Base-by-base conservation (phyloP, 208 protist genomes). In the Trypanosoma grayi region DNA sequence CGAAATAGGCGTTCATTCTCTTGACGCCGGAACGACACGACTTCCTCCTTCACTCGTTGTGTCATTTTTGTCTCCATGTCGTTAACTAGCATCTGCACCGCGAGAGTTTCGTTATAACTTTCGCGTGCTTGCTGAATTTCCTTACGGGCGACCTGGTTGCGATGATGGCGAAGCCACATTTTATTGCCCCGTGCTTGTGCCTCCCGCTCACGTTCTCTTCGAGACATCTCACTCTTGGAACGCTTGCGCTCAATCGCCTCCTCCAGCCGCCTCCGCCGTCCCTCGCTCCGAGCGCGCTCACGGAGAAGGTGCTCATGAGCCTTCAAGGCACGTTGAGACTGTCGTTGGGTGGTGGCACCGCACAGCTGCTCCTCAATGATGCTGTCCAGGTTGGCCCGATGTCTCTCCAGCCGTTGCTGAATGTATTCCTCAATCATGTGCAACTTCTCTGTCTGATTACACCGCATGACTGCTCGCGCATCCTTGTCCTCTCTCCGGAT, bases 21-120 rank as follows among this genome's bases (percentile, higher is more conserved):
- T 39, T 71, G 66, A 10, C 57, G 54, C 33, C 50, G 66, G 37
- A 65, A 61, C 20, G 66, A 50, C 14, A 46, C 18, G 31, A 65
- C 10, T 39, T 71, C 66, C 5, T 48, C 31, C 34, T 37, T 50
- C 5, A 71, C 55, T 16, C 22, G 46, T 7, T 47, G 57, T 9
- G 14, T 41, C 33, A 65, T 47, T 30, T 51, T 50, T 16, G 0
- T 9, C 48, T 64, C 66, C 40, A 58, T 58, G 18, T 71, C 57
- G 18, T 50, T 18, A n/a, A 71, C 16, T 8, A 39, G 14, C 27
- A 46, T 16, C 36, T 71, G 66, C n/a, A 44, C 27, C 14, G 22
- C 22, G 4, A 71, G 16, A 27, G 46, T 41, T 27, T 59, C 52
- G 39, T 36, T 55, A 55, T 50, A 47, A n/a, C 52, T 44, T 20